Percentiles rank a stretch among this genome's conserved stretches.
Conservation (phyloP, 345 rosid species). For the Dipteronia dyeriana region DNA sequence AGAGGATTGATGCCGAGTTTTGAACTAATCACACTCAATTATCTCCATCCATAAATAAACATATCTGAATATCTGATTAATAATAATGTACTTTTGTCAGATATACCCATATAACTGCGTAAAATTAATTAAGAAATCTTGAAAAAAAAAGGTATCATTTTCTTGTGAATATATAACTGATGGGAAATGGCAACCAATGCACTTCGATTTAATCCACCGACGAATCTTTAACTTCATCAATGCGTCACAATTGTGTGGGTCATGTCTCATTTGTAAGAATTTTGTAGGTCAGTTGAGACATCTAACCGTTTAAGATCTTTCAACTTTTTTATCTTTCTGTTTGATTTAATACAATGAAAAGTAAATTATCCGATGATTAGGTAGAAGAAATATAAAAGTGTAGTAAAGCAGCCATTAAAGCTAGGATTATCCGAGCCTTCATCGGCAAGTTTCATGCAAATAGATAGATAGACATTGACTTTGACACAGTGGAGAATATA, state of each 20-base stretch:
- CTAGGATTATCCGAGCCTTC: constrained; percentile 27
- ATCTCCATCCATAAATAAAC: background rate
- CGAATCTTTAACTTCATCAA: constrained; percentile 29
- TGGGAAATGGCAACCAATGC: constrained; percentile 24
- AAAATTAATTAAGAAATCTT: constrained; percentile 7
- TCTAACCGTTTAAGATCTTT: constrained; percentile 17
- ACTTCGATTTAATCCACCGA: constrained; percentile 36
- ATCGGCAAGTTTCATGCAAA: constrained; percentile 16
- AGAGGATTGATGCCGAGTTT: constrained; percentile 28
- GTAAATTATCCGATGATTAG: constrained; percentile 10
- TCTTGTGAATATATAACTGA: constrained; percentile 17
- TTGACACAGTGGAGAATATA: constrained; percentile 12
- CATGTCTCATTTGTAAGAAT: background rate
- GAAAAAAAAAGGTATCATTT: constrained; percentile 13
- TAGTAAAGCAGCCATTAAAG: constrained; percentile 9
- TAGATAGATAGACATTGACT: constrained; percentile 25
- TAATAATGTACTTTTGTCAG: constrained; percentile 9
- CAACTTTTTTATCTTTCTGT: background rate
- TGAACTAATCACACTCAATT: constrained; percentile 17
- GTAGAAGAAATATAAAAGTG: constrained; percentile 12
- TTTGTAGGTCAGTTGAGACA: constrained; percentile 19
- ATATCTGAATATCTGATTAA: background rate
- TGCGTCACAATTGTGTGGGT: constrained; percentile 26
- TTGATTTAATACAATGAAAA: constrained; percentile 7
- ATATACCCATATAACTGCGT: constrained; percentile 1